Evolutionary conservation across 2,329 filamentous ascomycete genomes (phyloP).

Genomic region (Exophiala lecanii-corni): DNA sequence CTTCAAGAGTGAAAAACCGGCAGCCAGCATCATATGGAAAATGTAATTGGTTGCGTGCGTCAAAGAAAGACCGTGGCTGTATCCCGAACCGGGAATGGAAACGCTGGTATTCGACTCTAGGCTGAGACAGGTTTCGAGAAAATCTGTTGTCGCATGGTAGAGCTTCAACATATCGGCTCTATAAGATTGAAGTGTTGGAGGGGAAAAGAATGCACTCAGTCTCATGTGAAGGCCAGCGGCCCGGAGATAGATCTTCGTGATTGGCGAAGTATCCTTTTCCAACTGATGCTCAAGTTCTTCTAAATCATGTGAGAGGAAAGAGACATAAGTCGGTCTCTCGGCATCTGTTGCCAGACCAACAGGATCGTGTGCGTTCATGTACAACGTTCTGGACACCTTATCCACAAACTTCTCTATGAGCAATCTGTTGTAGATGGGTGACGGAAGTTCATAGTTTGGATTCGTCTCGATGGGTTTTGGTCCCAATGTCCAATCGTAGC

Average conservation of each 20-base stretch:
- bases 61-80: conserved; percentile 37
- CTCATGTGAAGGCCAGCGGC: conserved; percentile 46
- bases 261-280: conserved; percentile 37
- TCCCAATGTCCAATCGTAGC: conserved; percentile 56
- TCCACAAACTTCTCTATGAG: conserved; percentile 57
- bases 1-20: conserved; percentile 60
- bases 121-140: conserved; percentile 44
- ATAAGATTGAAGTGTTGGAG: conserved; percentile 43
- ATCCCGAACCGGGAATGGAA: conserved; percentile 22
- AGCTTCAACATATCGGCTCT: conserved; percentile 41
- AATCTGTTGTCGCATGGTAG: conserved; percentile 43
- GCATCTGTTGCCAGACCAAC: conserved; percentile 46
- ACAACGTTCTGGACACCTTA: conserved; percentile 53
- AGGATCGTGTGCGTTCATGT: conserved; percentile 52
- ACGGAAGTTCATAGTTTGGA: conserved; percentile 47
- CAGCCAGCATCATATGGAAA: conserved; percentile 63
- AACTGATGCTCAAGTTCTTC: conserved; percentile 51
- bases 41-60: conserved; percentile 58
- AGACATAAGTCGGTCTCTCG: conserved; percentile 42
- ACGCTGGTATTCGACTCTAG: conserved; percentile 38
- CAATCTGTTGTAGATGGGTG: conserved; percentile 48
- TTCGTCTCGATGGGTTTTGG: conserved; percentile 39
- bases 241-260: conserved; percentile 45
- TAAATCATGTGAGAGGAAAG: conserved; percentile 43
- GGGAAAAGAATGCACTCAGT: conserved; percentile 48